Evolutionary conservation across 306 rosid genomes (phyloP), one percentile per base, ranked within the genome.

Genomic region (Lupinus albus): DNA sequence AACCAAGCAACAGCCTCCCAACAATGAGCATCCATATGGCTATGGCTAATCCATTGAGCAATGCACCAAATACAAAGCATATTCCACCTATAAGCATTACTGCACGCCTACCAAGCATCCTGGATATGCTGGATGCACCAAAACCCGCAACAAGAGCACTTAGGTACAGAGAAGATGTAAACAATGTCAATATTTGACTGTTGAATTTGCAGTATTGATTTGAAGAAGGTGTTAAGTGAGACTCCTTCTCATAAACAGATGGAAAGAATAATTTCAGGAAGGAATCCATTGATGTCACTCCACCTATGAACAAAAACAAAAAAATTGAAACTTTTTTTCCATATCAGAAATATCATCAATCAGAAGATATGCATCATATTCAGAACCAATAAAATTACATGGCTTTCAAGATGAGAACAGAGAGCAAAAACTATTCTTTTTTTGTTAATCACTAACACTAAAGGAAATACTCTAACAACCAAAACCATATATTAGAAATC

Each of bases 241-340:
- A 28, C 28, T 88, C 80, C 28, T 69, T 42, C 6, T 5, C 32
- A 61, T 87, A 91, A 14, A 91, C 96, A 1, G 83, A 45, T 0
- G 95, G 92, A 46, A 91, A 88, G 56, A 91, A 88, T 20, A 56
- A 1, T 59, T 71, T 21, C 59, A 88, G 47, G 45, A 87, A 86
- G 0, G 89, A 75, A 44, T 92, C 92, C 96, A 89, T 87, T 0
- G 96, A 92, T 4, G 90, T 89, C 35, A 92, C 96, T 33, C 97
- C 97, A 15, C 96, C 97, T 88, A 11, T 32, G 15, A 58, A 25
- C 30, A 25, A 25, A 21, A 46, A 32, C 44, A 55, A 21, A 12
- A 41, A 8, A 69, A n/a, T 20, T 9, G 44, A 38, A 30, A 32
- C 16, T 2, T 0, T 5, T 4, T 2, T 15, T 17, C 38, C 58